Conservation (phyloP, 2,329 filamentous ascomycete genomes). For the Xylaria arbuscula region DNA sequence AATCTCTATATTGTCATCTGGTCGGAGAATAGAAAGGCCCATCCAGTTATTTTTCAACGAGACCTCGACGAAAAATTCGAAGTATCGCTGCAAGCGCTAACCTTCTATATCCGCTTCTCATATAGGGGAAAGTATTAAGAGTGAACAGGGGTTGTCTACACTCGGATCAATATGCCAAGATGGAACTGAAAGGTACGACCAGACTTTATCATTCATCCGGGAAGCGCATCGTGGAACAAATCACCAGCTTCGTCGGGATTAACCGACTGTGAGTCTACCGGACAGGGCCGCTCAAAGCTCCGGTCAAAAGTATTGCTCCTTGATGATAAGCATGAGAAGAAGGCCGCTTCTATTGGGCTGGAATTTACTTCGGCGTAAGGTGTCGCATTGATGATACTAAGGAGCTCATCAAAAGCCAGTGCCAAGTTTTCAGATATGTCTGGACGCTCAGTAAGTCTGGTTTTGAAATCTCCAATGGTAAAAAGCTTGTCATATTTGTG, state of each 20-base stretch:
- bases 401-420: slow-evolving; percentile 28
- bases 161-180: too few relatives aligned
- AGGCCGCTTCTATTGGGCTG: not conserved
- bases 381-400: slow-evolving; percentile 25
- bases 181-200: too few relatives aligned
- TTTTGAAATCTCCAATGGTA: slow-evolving; percentile 33
- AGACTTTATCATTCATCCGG: too few relatives aligned
- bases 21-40: too few relatives aligned
- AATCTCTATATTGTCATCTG: too few relatives aligned
- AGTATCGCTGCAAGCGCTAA: too few relatives aligned
- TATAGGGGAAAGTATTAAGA: too few relatives aligned
- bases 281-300: slow-evolving; percentile 6
- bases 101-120: too few relatives aligned
- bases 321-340: slow-evolving; percentile 25
- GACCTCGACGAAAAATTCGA: too few relatives aligned
- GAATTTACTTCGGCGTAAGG: not conserved
- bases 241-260: slow-evolving; percentile 16
- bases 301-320: slow-evolving; percentile 25
- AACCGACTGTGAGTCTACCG: slow-evolving; percentile 1
- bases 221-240: slow-evolving; percentile 14
- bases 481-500: slow-evolving; percentile 45
- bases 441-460: slow-evolving; percentile 21
- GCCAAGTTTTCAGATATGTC: slow-evolving; percentile 28
- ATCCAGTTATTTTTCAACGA: too few relatives aligned
- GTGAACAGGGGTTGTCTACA: too few relatives aligned